These are phyloP conservation scores for Juncus inflexus DNA, from an alignment of 176 grass and related monocot species.

Conservation along the genomic window DNA sequence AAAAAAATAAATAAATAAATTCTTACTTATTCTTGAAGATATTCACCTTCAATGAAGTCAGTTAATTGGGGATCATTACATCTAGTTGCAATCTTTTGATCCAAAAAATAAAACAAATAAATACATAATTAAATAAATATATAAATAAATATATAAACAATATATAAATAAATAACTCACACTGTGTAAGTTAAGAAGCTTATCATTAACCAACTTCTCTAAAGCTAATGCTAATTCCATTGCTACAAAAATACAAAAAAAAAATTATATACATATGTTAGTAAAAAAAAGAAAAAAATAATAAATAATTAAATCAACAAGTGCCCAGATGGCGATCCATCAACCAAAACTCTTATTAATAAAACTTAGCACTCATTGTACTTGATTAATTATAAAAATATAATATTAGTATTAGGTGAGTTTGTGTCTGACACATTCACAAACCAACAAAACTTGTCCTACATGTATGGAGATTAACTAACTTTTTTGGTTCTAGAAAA, in stretches of 20 bases:
- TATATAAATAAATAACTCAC: slow-evolving; percentile 33
- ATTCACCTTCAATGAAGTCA: slow-evolving; percentile 76
- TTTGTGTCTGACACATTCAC: slow-evolving; percentile 12
- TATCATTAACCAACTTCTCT: slow-evolving; percentile 78
- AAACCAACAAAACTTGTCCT: slow-evolving; percentile 24
- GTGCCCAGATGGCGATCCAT: not conserved
- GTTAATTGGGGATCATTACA: slow-evolving; percentile 70
- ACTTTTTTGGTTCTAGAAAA: slow-evolving; percentile 1
- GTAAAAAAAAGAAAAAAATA: not conserved
- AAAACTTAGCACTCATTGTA: slow-evolving; percentile 1
- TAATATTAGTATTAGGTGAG: not conserved
- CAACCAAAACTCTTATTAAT: not conserved
- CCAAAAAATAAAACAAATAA: not conserved
- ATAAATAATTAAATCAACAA: slow-evolving; percentile 12
- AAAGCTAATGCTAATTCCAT: slow-evolving; percentile 87
- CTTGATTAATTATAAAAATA: not conserved
- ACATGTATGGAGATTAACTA: not conserved
- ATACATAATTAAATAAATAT: no score
- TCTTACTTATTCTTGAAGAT: slow-evolving; percentile 68
- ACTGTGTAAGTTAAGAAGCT: slow-evolving; percentile 61
- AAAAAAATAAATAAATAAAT: no score
- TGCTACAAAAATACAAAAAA: slow-evolving; percentile 35
- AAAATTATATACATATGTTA: not conserved
- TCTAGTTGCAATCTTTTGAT: slow-evolving; percentile 59
- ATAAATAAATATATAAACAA: no score